These are phyloP conservation scores for Hypoxylon rickii DNA, from an alignment of 495 filamentous ascomycete species.

Conservation along the genomic window DNA sequence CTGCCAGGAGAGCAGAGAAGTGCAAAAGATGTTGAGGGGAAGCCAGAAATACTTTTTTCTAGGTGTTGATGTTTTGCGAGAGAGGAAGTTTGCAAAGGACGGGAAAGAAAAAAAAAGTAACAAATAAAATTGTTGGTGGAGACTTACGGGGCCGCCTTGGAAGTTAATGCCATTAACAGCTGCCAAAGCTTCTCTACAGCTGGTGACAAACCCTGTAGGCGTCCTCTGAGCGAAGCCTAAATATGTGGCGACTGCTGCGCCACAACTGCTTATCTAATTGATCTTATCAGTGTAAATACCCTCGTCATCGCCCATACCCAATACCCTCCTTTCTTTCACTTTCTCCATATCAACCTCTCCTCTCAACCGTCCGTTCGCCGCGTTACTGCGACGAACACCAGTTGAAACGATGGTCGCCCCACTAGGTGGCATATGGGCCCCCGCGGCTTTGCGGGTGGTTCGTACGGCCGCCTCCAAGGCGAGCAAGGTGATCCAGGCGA, in stretches of 20 bases:
- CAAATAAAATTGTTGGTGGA: slow-evolving; percentile 19
- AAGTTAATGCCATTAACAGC: background rate
- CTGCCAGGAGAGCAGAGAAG: background rate
- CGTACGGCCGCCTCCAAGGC: slow-evolving; percentile 70
- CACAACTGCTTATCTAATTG: slow-evolving; percentile 29
- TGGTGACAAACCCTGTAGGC: too few species aligned
- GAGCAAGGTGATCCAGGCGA: slow-evolving; percentile 63
- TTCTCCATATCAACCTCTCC: slow-evolving; percentile 30
- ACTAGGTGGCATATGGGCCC: slow-evolving; percentile 69
- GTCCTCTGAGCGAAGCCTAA: too few species aligned
- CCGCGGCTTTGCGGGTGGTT: slow-evolving; percentile 69
- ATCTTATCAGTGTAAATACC: slow-evolving; percentile 25
- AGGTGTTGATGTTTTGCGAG: slow-evolving; percentile 1
- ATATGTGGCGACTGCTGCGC: slow-evolving; percentile 18
- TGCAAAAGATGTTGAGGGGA: background rate
- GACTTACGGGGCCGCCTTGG: slow-evolving; percentile 7
- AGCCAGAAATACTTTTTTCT: slow-evolving; percentile 4
- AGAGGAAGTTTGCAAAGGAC: slow-evolving; percentile 18
- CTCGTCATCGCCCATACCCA: slow-evolving; percentile 14
- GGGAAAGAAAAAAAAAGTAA: slow-evolving; percentile 23
- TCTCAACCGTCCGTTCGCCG: slow-evolving; percentile 38
- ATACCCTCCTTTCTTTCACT: slow-evolving; percentile 6
- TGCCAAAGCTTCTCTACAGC: background rate
- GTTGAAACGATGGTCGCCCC: slow-evolving; percentile 63
- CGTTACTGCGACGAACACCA: slow-evolving; percentile 27